phyloP scores from a whole-genome alignment of 2,329 filamentous ascomycete genomes.

The Hymenoscyphus albidus region DNA sequence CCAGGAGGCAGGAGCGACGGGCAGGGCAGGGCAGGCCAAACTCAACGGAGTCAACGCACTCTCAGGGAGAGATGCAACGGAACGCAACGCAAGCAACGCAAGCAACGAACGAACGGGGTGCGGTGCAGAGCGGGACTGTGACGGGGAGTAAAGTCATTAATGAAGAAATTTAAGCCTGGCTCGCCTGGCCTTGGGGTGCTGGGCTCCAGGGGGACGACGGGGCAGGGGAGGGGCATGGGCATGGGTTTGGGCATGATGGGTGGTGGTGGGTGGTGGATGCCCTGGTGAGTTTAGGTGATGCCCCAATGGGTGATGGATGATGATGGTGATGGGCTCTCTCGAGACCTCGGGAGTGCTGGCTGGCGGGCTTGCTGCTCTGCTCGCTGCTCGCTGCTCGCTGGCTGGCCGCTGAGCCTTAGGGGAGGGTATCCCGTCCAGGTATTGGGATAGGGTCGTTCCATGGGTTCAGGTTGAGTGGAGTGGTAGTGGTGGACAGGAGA shows the following conservation, averaged over 20 bases:
- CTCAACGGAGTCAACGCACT: too few relatives aligned
- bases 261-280: too few relatives aligned
- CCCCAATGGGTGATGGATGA: too few relatives aligned
- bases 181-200: too few relatives aligned
- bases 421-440: not conserved
- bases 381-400: not conserved
- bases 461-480: not conserved
- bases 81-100: not conserved
- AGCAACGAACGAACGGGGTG: not conserved
- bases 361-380: not conserved
- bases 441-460: not conserved
- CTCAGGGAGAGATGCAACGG: not conserved
- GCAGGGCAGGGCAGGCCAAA: not conserved
- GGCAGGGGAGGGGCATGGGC: too few relatives aligned
- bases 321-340: too few relatives aligned
- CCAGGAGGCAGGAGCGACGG: not conserved
- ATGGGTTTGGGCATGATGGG: too few relatives aligned
- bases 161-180: slow-evolving; percentile 15
- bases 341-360: not conserved
- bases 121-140: slow-evolving; percentile 6
- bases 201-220: too few relatives aligned
- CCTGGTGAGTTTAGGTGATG: too few relatives aligned
- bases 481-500: not conserved
- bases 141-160: slow-evolving; percentile 9
- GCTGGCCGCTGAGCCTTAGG: not conserved